Conservation (phyloP, 257 asterid genomes). For the Ballota nigra region DNA sequence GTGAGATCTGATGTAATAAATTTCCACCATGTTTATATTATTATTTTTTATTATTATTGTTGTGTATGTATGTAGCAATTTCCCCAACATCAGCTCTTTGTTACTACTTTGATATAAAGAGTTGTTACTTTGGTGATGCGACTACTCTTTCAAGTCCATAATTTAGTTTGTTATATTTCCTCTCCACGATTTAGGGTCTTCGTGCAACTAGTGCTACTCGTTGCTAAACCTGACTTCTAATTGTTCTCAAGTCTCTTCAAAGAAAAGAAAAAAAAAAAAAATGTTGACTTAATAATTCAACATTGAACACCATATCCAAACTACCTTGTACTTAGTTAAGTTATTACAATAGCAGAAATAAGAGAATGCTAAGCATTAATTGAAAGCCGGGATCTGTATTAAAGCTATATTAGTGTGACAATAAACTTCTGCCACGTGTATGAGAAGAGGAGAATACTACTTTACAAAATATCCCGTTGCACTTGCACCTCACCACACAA, state of each 20-base stretch:
- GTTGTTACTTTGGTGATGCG: neutral
- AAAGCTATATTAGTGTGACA: neutral
- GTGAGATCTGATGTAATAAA: constrained; percentile 11
- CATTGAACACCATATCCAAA: neutral
- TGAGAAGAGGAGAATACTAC: no score
- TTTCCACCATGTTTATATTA: neutral
- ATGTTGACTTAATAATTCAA: neutral
- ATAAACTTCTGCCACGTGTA: neutral
- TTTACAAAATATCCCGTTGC: no score
- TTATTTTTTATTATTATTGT: neutral
- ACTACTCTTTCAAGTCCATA: neutral
- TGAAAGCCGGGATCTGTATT: neutral
- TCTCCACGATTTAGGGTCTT: no score
- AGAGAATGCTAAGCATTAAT: neutral
- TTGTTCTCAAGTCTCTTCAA: no score
- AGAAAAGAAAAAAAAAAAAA: no score
- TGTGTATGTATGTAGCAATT: neutral
- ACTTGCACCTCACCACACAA: neutral
- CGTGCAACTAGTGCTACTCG: no score
- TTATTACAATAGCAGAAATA: neutral
- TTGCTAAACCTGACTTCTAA: no score
- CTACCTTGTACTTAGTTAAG: neutral
- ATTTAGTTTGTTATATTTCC: neutral
- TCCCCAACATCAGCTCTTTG: neutral
- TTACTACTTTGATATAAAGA: neutral